A percentile compares a stretch with the other conserved stretches of the same genome.
Evolutionary conservation across 345 rosid species (phyloP).

Genomic region (Populus pruinosa): DNA sequence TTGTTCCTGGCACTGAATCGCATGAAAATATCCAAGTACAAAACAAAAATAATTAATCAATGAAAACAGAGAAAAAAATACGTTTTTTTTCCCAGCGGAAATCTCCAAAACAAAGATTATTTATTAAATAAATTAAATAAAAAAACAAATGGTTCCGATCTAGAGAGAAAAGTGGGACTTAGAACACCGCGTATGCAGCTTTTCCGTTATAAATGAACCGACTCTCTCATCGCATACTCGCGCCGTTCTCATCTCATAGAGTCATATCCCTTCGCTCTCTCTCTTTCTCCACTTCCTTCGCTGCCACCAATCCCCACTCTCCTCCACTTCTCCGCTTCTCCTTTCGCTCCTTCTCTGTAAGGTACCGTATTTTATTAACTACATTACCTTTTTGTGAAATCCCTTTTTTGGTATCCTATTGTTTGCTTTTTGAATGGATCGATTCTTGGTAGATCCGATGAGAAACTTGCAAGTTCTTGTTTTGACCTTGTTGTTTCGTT

Average conservation of each 20-base stretch:
- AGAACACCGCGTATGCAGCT: too few species aligned
- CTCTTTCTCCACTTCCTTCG: background rate
- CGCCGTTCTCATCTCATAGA: slow-evolving; percentile 10
- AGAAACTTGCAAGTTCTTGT: background rate
- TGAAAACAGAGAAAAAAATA: background rate
- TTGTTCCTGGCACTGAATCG: background rate
- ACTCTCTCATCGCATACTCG: slow-evolving; percentile 1
- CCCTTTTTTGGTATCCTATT: background rate
- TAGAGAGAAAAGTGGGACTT: background rate
- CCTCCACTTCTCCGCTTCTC: background rate
- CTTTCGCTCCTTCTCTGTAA: background rate
- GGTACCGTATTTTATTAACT: background rate
- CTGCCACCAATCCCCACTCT: background rate
- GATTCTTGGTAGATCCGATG: background rate
- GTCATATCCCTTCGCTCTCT: background rate
- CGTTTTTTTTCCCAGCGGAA: too few species aligned
- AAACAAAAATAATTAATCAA: background rate
- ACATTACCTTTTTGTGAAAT: background rate
- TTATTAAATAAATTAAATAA: too few species aligned
- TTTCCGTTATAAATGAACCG: slow-evolving; percentile 19
- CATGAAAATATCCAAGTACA: background rate
- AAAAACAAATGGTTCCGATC: background rate
- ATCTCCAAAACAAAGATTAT: too few species aligned
- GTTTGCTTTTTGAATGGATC: background rate
- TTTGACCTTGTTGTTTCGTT: background rate